Conservation (phyloP, 768 basidiomycete genomes). For the Sarcodon aspratus region DNA sequence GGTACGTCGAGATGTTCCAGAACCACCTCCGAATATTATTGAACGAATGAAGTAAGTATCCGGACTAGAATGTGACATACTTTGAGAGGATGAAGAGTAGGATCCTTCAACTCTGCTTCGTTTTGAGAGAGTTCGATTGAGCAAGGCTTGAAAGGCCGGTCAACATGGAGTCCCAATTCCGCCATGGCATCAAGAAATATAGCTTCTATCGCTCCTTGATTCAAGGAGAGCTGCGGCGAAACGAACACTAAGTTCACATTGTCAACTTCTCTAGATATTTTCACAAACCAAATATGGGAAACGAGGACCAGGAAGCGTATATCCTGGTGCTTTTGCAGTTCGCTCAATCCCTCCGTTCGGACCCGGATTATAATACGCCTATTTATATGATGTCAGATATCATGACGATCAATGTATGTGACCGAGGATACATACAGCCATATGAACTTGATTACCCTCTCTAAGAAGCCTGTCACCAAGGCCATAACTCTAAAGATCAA, state of each 20-base stretch:
- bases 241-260: neutral
- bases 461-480: slow-evolving; percentile 51
- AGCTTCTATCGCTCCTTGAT: slow-evolving; percentile 53
- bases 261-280: neutral
- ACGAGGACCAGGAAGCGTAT: slow-evolving; percentile 49
- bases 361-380: slow-evolving; percentile 72
- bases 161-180: slow-evolving; percentile 33
- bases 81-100: slow-evolving; percentile 21
- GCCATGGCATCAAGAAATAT: slow-evolving; percentile 49
- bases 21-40: slow-evolving; percentile 23
- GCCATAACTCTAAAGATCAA: slow-evolving; percentile 52
- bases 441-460: slow-evolving; percentile 60
- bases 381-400: neutral
- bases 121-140: slow-evolving; percentile 36
- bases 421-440: slow-evolving; percentile 35
- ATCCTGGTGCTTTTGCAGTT: slow-evolving; percentile 49
- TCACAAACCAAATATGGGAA: slow-evolving; percentile 58
- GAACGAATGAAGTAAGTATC: neutral
- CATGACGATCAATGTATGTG: neutral
- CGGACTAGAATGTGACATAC: slow-evolving; percentile 7
- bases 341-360: slow-evolving; percentile 53
- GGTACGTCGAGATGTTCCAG: slow-evolving; percentile 28
- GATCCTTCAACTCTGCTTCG: slow-evolving; percentile 28
- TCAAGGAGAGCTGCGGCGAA: slow-evolving; percentile 35
- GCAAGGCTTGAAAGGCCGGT: slow-evolving; percentile 36